These are phyloP conservation scores for Acanthamoeba quina DNA, from an alignment of 208 protist species.

Conservation along the genomic window DNA sequence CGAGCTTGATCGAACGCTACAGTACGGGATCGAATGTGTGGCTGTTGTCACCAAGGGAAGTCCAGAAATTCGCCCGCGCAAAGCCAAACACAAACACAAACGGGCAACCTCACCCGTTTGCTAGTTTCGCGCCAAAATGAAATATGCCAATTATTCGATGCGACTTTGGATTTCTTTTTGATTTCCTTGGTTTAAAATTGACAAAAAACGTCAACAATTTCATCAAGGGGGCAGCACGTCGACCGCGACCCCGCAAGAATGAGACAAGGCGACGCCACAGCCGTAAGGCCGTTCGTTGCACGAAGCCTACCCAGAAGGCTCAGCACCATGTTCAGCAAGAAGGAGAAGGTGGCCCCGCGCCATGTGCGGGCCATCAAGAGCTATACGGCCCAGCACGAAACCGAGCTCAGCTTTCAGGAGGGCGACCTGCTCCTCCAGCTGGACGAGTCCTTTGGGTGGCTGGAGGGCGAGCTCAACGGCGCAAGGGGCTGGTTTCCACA, in stretches of 20 bases:
- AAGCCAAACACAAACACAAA: background rate
- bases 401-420: background rate
- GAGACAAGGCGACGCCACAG: background rate
- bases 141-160: background rate
- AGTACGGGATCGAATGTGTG: background rate
- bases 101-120: background rate
- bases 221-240: too few species aligned
- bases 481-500: background rate
- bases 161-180: too few species aligned
- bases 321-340: background rate
- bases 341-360: background rate
- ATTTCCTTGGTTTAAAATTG: too few species aligned
- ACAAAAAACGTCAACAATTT: too few species aligned
- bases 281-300: too few species aligned
- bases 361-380: background rate
- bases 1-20: background rate
- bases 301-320: too few species aligned
- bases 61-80: background rate
- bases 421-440: background rate
- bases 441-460: constrained; percentile 17
- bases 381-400: constrained; percentile 9
- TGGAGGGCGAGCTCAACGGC: background rate
- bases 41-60: background rate
- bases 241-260: background rate
- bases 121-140: background rate